These are phyloP conservation scores for Chalaropsis ovoidea DNA, from an alignment of 2,329 filamentous ascomycete species.

Conservation along the genomic window DNA sequence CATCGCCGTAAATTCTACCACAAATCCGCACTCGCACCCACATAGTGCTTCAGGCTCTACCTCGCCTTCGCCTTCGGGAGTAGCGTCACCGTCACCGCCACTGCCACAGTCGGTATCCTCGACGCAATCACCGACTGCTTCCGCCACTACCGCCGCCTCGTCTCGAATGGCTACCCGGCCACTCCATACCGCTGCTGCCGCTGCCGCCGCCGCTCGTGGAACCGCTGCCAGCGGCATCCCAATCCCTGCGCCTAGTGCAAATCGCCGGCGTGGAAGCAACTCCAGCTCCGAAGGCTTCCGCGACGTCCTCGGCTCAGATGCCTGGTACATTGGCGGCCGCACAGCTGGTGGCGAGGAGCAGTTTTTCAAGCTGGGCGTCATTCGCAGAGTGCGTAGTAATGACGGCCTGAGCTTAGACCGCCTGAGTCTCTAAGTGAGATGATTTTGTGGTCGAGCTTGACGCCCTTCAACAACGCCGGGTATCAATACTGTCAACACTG, in stretches of 20 bases:
- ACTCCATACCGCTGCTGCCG: conserved; percentile 12
- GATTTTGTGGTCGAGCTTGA: not conserved
- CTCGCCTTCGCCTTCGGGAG: conserved; percentile 28
- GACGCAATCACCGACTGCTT: conserved; percentile 28
- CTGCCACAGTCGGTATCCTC: conserved; percentile 25
- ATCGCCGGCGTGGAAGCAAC: conserved; percentile 56
- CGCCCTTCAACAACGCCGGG: not conserved
- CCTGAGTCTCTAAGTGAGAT: conserved; percentile 52
- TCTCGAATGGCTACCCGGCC: conserved; percentile 13
- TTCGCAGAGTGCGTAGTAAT: conserved; percentile 60
- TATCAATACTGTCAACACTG: not conserved
- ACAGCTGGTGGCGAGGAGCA: conserved; percentile 68
- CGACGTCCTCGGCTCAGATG: conserved; percentile 60
- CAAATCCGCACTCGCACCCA: conserved; percentile 12
- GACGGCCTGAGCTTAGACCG: conserved; percentile 66
- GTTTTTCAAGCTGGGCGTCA: conserved; percentile 71
- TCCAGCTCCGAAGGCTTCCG: conserved; percentile 67
- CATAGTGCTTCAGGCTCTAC: conserved; percentile 28
- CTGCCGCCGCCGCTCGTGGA: conserved; percentile 29
- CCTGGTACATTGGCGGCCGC: conserved; percentile 71
- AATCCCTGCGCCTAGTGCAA: conserved; percentile 31
- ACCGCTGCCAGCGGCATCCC: conserved; percentile 32
- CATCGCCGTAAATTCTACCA: conserved; percentile 28
- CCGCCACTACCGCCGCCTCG: conserved; percentile 18
- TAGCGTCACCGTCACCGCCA: conserved; percentile 23